phyloP scores from a whole-genome alignment of 805 yeast species.

The Nakazawaea wickerhamii region DNA sequence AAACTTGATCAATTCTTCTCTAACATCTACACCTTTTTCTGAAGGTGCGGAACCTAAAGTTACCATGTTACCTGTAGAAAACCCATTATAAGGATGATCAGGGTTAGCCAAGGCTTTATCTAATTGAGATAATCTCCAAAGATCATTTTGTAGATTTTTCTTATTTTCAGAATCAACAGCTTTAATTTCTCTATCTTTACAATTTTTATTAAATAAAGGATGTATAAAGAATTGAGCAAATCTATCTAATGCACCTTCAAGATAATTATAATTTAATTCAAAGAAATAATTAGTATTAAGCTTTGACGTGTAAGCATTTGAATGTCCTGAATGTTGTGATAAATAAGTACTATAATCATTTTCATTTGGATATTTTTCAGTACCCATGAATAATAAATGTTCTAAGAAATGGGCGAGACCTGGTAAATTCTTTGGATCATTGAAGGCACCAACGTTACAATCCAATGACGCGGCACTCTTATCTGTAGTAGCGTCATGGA shows the following conservation, averaged over 20 bases:
- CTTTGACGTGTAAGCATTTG: slow-evolving; percentile 89
- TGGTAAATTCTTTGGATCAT: slow-evolving; percentile 57
- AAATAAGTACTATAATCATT: slow-evolving; percentile 70
- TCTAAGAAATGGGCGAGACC: slow-evolving; percentile 81
- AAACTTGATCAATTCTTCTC: slow-evolving; percentile 76
- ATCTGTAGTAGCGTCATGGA: slow-evolving; percentile 65
- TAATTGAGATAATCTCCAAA: slow-evolving; percentile 84
- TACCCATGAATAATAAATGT: slow-evolving; percentile 74
- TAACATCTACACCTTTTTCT: slow-evolving; percentile 58
- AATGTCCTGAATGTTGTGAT: slow-evolving; percentile 79
- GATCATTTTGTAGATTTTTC: slow-evolving; percentile 85
- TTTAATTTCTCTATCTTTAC: slow-evolving; percentile 86
- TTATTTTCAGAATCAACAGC: slow-evolving; percentile 97
- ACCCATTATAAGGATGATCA: slow-evolving; percentile 78
- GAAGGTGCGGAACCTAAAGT: slow-evolving; percentile 71
- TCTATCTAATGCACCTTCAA: slow-evolving; percentile 86
- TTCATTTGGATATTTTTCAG: slow-evolving; percentile 68
- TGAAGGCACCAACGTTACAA: slow-evolving; percentile 71
- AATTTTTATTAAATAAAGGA: slow-evolving; percentile 67
- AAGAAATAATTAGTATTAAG: slow-evolving; percentile 89
- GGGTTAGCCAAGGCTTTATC: slow-evolving; percentile 71
- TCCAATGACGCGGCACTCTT: slow-evolving; percentile 77
- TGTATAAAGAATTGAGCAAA: slow-evolving; percentile 87
- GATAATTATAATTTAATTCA: slow-evolving; percentile 68
- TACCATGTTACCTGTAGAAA: slow-evolving; percentile 80